Percentiles rank a stretch among this genome's conserved stretches.
Conservation (phyloP, 2,329 filamentous ascomycete genomes). For the Stagonosporopsis rhizophila region DNA sequence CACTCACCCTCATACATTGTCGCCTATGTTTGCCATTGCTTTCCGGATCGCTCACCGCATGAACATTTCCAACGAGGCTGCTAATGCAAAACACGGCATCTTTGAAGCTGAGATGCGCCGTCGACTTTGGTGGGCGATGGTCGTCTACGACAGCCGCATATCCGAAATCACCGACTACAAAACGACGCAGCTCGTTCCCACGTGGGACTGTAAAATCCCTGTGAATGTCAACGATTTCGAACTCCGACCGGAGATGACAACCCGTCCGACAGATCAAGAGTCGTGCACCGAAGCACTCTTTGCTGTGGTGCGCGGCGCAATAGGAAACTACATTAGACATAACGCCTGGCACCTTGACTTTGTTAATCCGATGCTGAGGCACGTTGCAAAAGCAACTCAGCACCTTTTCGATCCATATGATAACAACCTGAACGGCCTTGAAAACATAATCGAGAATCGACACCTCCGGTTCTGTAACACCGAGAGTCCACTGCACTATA, state of each 20-base stretch:
- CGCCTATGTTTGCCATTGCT: slow-evolving; percentile 64
- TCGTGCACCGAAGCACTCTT: slow-evolving; percentile 64
- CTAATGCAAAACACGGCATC: slow-evolving; percentile 56
- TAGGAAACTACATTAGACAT: slow-evolving; percentile 52
- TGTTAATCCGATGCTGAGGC: slow-evolving; percentile 51
- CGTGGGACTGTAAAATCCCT: slow-evolving; percentile 58
- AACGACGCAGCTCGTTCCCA: slow-evolving; percentile 55
- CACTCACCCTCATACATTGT: slow-evolving; percentile 56
- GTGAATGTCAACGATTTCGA: slow-evolving; percentile 61
- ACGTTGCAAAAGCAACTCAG: slow-evolving; percentile 43
- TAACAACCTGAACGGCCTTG: slow-evolving; percentile 44
- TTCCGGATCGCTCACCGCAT: slow-evolving; percentile 67
- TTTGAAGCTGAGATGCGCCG: slow-evolving; percentile 68
- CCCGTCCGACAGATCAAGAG: slow-evolving; percentile 47
- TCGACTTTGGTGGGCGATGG: slow-evolving; percentile 67
- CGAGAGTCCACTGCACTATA: slow-evolving; percentile 48
- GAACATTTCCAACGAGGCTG: slow-evolving; percentile 66
- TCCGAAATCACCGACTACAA: slow-evolving; percentile 61
- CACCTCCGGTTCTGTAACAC: slow-evolving; percentile 45
- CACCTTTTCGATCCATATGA: slow-evolving; percentile 20
- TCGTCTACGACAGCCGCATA: slow-evolving; percentile 65
- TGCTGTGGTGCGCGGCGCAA: slow-evolving; percentile 57
- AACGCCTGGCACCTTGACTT: slow-evolving; percentile 57
- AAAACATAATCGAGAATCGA: slow-evolving; percentile 50
- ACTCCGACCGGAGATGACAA: slow-evolving; percentile 51